Evolutionary conservation across 148 eudicot species (phyloP), one percentile per base, ranked within the genome.

Genomic region (Beta vulgaris): DNA sequence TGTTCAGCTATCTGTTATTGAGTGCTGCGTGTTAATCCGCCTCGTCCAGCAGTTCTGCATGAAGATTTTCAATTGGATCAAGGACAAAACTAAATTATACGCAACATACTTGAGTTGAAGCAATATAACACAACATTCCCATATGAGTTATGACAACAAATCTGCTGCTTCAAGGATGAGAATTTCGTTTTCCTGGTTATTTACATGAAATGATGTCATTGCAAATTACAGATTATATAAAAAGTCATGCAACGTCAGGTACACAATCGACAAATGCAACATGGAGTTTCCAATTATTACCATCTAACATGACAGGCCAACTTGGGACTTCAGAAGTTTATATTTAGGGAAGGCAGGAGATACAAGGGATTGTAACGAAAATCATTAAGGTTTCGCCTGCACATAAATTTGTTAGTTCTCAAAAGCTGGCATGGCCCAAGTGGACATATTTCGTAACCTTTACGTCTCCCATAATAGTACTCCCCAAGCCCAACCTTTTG

Each of bases 1-100:
- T 51, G 61, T 26, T 46, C 42, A 60, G 74, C 80, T 79, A 71
- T 78, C 66, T 51, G 89, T 81, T 84, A 93, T 85, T 91, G 94
- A 70, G 88, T 85, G 88, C 89, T 86, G 68, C 98, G 94, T 43
- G 89, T 89, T 80, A 88, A 76, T 72, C 91, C 98, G 9, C 89
- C 87, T 58, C 98, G 89, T 63, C 84, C 72, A 65, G 77, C 73
- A 80, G 80, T 84, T 88, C 98, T 93, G 98, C 86, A 87, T 40
- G 77, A 7, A 75, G n/a, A 3, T 32, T 54, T 31, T 68, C 57
- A 59, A 69, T 77, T 34, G 60, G 48, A 7, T 51, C 3, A 8
- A 5, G n/a, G n/a, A 21, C 4, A 19, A 51, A 25, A 21, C 57
- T 51, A 19, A 25, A 21, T 4, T 16, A 46, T 4, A 51, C 55